These are phyloP conservation scores for Schizophyllum amplum DNA, from an alignment of 1,284 basidiomycete species.

Conservation along the genomic window DNA sequence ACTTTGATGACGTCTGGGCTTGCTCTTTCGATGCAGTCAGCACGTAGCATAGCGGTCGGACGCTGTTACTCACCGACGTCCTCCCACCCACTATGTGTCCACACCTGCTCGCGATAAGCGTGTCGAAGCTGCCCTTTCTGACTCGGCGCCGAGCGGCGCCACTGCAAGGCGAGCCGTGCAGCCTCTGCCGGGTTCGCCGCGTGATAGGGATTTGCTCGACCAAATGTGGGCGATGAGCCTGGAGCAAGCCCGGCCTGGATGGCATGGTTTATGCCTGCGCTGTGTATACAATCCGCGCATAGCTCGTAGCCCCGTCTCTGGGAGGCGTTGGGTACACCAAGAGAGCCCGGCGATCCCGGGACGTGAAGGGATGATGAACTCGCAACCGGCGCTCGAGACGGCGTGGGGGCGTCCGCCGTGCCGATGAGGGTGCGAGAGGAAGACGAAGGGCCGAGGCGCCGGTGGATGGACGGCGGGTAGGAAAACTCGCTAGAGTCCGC, in stretches of 20 bases:
- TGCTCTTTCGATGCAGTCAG: slow-evolving; percentile 41
- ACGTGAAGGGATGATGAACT: slow-evolving; percentile 9
- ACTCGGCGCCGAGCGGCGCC: slow-evolving; percentile 57
- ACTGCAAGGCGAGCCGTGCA: slow-evolving; percentile 40
- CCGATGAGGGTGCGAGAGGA: slow-evolving; percentile 10
- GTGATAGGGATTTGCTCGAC: slow-evolving; percentile 27
- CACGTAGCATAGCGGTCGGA: background rate
- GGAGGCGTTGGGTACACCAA: background rate
- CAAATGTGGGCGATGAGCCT: slow-evolving; percentile 32
- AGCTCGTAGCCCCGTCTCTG: slow-evolving; percentile 63
- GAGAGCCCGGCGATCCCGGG: slow-evolving; percentile 14
- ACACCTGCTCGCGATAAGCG: slow-evolving; percentile 78
- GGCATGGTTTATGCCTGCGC: slow-evolving; percentile 70
- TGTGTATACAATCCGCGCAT: slow-evolving; percentile 71
- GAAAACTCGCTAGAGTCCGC: slow-evolving; percentile 9
- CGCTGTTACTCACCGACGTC: slow-evolving; percentile 65
- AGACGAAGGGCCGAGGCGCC: slow-evolving; percentile 3
- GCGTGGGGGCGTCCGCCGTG: slow-evolving; percentile 11
- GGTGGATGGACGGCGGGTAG: slow-evolving; percentile 10
- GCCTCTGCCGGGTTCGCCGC: slow-evolving; percentile 32
- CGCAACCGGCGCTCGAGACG: slow-evolving; percentile 4
- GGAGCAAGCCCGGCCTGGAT: slow-evolving; percentile 46
- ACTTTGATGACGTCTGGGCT: slow-evolving; percentile 56
- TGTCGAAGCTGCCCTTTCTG: slow-evolving; percentile 69
- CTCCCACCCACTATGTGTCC: slow-evolving; percentile 76